phyloP scores from a whole-genome alignment of 345 rosid genomes.

The Syzygium aqueum region DNA sequence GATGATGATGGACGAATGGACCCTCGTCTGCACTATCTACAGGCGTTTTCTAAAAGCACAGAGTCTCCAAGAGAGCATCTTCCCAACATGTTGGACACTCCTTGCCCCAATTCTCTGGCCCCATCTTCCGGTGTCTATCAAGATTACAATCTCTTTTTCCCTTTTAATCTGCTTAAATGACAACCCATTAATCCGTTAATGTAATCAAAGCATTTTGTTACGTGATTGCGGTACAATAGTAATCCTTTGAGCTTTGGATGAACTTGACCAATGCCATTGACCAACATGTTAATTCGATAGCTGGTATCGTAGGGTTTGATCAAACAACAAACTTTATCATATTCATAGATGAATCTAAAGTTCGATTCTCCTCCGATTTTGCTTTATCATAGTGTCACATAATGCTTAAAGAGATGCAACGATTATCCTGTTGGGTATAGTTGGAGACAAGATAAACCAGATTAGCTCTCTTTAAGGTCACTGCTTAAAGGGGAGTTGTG shows the following conservation, averaged over 20 bases:
- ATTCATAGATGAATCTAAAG: background rate
- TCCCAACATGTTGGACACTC: background rate
- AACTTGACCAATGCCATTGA: background rate
- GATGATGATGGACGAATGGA: conserved; percentile 14
- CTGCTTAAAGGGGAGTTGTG: background rate
- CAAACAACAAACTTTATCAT: background rate
- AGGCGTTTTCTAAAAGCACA: background rate
- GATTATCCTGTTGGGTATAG: background rate
- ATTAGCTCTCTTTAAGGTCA: background rate
- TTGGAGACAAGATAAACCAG: background rate
- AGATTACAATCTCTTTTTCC: background rate
- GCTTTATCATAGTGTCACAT: background rate
- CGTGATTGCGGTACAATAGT: background rate
- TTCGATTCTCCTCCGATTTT: background rate
- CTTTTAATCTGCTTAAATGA: background rate
- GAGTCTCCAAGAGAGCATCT: background rate
- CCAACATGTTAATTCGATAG: background rate
- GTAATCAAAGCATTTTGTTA: background rate
- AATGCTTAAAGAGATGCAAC: background rate
- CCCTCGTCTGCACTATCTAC: conserved; percentile 21
- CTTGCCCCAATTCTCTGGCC: background rate
- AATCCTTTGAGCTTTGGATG: background rate
- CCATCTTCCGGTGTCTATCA: background rate
- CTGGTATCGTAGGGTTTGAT: background rate
- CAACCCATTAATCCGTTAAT: background rate